A percentile compares a stretch with the other conserved stretches of the same genome.
phyloP scores from a whole-genome alignment of 306 rosid species.

The Vicia villosa region DNA sequence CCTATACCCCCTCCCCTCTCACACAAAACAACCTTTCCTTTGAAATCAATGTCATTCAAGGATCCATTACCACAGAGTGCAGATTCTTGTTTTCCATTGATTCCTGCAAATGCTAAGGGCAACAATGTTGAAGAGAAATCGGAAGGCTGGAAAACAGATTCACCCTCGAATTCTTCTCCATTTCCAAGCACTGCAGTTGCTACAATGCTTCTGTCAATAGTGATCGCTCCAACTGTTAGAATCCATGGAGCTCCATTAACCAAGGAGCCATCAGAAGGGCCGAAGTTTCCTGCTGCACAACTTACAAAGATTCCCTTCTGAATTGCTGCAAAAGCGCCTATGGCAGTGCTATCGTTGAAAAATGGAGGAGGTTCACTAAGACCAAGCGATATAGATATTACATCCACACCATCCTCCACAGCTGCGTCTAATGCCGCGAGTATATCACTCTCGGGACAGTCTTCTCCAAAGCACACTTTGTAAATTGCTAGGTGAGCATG shows the following conservation, averaged over 20 bases:
- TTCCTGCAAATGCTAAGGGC: constrained; percentile 62
- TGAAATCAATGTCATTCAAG: constrained; percentile 45
- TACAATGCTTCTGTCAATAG: constrained; percentile 56
- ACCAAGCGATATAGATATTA: constrained; percentile 70
- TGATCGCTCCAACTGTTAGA: constrained; percentile 67
- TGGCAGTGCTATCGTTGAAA: constrained; percentile 52
- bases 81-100: constrained; percentile 50
- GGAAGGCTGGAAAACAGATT: constrained; percentile 54
- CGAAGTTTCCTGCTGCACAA: constrained; percentile 63
- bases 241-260: constrained; percentile 80
- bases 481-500: constrained; percentile 67
- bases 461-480: constrained; percentile 47
- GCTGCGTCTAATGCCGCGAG: constrained; percentile 56
- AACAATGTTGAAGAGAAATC: constrained; percentile 39
- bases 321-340: constrained; percentile 68
- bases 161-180: constrained; percentile 47
- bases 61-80: constrained; percentile 55
- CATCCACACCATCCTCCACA: constrained; percentile 63
- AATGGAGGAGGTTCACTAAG: constrained; percentile 43
- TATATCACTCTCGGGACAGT: constrained; percentile 46
- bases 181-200: constrained; percentile 55
- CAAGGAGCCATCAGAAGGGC: constrained; percentile 51
- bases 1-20: constrained; percentile 64
- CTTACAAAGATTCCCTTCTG: constrained; percentile 78
- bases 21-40: constrained; percentile 62